These are phyloP conservation scores for Amesomyces nigricolor DNA, from an alignment of 2,329 filamentous ascomycete species.

Conservation along the genomic window DNA sequence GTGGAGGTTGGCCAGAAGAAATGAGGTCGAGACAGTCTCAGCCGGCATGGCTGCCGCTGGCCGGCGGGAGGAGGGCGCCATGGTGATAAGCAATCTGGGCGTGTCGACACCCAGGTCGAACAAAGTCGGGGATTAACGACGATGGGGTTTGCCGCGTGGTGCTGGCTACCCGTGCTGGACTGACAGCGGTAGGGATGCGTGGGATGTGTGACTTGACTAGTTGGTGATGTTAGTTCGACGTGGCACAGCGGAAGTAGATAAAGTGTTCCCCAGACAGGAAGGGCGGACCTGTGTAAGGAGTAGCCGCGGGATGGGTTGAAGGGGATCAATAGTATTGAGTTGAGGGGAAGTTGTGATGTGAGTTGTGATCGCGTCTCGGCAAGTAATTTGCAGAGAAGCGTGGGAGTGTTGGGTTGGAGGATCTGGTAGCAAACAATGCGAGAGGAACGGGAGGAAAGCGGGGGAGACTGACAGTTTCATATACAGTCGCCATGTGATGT, in stretches of 20 bases:
- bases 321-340: background rate
- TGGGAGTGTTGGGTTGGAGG: background rate
- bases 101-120: conserved; percentile 6
- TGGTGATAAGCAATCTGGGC: conserved; percentile 15
- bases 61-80: conserved; percentile 19
- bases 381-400: background rate
- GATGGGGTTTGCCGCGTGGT: background rate
- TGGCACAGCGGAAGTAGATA: conserved; percentile 16
- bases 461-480: background rate
- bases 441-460: background rate
- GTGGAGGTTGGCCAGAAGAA: conserved; percentile 69
- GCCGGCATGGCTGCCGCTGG: conserved; percentile 9
- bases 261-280: conserved; percentile 23
- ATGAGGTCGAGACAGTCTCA: conserved; percentile 45
- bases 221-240: conserved; percentile 13
- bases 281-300: conserved; percentile 17
- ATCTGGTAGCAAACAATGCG: background rate
- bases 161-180: conserved; percentile 12
- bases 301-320: conserved; percentile 25
- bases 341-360: background rate
- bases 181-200: background rate
- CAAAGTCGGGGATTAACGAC: conserved; percentile 2
- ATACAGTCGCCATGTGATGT: background rate
- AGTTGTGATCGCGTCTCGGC: background rate
- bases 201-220: conserved; percentile 7